Conservation (phyloP, 768 basidiomycete species). For the Agaricus bisporus region DNA sequence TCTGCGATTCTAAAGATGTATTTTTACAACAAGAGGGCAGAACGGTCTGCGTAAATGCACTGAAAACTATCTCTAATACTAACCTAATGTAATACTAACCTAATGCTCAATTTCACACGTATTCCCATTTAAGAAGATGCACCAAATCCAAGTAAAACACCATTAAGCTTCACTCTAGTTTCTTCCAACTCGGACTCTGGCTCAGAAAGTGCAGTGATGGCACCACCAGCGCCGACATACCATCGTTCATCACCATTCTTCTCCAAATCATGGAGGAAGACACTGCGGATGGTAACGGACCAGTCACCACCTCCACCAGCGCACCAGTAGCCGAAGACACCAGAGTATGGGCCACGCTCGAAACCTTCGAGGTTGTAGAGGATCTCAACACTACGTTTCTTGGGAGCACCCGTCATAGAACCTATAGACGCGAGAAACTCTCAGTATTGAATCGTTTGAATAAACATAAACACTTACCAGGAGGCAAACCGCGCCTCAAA, state of each 20-base stretch:
- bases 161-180: conserved; percentile 81
- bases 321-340: conserved; percentile 90
- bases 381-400: conserved; percentile 90
- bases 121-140: conserved; percentile 14
- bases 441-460: neutral
- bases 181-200: conserved; percentile 90
- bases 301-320: conserved; percentile 88
- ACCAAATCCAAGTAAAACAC: conserved; percentile 64
- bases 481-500: conserved; percentile 74
- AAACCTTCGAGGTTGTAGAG: conserved; percentile 72
- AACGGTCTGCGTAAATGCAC: no score
- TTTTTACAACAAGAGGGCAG: no score
- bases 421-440: conserved; percentile 35
- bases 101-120: neutral
- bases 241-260: conserved; percentile 43
- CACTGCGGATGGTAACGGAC: conserved; percentile 91
- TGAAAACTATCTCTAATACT: no score
- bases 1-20: no score
- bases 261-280: conserved; percentile 59
- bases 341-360: conserved; percentile 81
- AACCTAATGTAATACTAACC: no score
- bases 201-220: conserved; percentile 90
- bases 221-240: conserved; percentile 87
- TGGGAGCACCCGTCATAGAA: conserved; percentile 97
- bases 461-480: conserved; percentile 43